A percentile compares a stretch with the other conserved stretches of the same genome.
These are phyloP conservation scores for Arachis stenosperma DNA, from an alignment of 306 rosid genomes.

Conservation along the genomic window DNA sequence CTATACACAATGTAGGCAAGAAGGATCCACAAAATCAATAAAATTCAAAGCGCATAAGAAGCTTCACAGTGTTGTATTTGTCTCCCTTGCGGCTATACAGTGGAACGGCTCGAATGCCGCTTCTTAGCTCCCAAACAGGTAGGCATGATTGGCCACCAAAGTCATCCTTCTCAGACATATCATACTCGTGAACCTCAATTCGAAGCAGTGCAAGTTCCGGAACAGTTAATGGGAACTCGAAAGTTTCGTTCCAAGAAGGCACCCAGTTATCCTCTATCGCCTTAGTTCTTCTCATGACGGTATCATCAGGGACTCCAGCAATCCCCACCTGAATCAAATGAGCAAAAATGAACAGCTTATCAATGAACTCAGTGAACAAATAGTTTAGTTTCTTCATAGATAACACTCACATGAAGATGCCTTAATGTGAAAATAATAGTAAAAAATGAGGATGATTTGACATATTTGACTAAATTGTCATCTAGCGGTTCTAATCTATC, in stretches of 20 bases:
- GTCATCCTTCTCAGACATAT: slow-evolving; percentile 97
- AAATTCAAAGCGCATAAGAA: slow-evolving; percentile 86
- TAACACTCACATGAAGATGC: too few species aligned
- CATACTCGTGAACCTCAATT: slow-evolving; percentile 93
- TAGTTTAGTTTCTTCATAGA: too few species aligned
- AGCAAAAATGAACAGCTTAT: neutral
- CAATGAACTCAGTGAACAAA: neutral
- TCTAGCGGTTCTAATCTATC: too few species aligned
- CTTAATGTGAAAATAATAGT: too few species aligned
- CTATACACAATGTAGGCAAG: slow-evolving; percentile 35
- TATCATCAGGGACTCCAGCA: slow-evolving; percentile 88
- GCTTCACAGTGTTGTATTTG: slow-evolving; percentile 75
- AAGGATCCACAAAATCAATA: slow-evolving; percentile 40
- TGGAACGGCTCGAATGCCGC: slow-evolving; percentile 79
- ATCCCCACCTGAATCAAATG: slow-evolving; percentile 74
- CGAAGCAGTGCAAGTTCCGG: slow-evolving; percentile 92
- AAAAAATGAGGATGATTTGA: too few species aligned
- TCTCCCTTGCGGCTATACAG: slow-evolving; percentile 66
- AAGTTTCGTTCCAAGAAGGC: slow-evolving; percentile 81
- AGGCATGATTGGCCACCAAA: slow-evolving; percentile 95
- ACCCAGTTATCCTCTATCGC: slow-evolving; percentile 88
- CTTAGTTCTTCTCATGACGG: slow-evolving; percentile 71
- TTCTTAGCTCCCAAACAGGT: slow-evolving; percentile 72
- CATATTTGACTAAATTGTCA: too few species aligned
- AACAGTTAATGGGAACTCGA: slow-evolving; percentile 72